A percentile compares a stretch with the other conserved stretches of the same genome.
Evolutionary conservation across 768 basidiomycete genomes (phyloP).

Genomic region (Podaxis carcinomalis): DNA sequence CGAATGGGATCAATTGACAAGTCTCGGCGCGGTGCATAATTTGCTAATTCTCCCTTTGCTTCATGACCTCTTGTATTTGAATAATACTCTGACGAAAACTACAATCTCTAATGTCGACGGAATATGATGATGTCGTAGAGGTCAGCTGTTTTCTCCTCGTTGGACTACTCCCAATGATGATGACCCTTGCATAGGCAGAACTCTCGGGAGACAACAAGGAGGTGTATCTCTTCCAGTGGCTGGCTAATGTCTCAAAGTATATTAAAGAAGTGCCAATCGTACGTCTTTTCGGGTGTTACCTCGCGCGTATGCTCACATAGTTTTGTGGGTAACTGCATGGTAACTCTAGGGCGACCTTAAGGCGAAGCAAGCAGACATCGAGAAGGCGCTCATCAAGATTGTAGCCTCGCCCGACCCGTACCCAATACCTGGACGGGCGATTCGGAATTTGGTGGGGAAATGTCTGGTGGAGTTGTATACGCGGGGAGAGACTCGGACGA

Average conservation of each 20-base stretch:
- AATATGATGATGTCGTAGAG: constrained; percentile 9
- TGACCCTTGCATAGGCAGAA: constrained; percentile 43
- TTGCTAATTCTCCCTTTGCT: too few species aligned
- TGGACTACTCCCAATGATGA: not conserved
- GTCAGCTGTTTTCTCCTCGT: not conserved
- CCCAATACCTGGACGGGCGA: constrained; percentile 84
- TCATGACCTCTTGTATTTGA: not conserved
- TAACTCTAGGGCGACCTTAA: constrained; percentile 60
- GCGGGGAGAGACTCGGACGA: constrained; percentile 74
- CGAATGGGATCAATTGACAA: not conserved
- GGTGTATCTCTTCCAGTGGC: constrained; percentile 82
- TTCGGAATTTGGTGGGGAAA: constrained; percentile 74
- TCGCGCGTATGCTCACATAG: not conserved
- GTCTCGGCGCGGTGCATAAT: too few species aligned
- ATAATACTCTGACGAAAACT: not conserved
- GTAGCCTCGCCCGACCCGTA: constrained; percentile 59
- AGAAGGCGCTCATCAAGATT: constrained; percentile 62
- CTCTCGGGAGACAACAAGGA: constrained; percentile 73
- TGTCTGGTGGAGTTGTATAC: constrained; percentile 73
- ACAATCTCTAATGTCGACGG: not conserved
- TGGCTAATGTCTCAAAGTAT: constrained; percentile 59
- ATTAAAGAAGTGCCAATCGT: constrained; percentile 50
- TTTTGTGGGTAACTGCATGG: too few species aligned
- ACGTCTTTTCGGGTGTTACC: not conserved
- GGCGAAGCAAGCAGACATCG: constrained; percentile 54